Percentiles rank a stretch among this genome's conserved stretches.
Evolutionary conservation across 2,329 filamentous ascomycete species (phyloP).

Genomic region (Fusarium mangiferae): DNA sequence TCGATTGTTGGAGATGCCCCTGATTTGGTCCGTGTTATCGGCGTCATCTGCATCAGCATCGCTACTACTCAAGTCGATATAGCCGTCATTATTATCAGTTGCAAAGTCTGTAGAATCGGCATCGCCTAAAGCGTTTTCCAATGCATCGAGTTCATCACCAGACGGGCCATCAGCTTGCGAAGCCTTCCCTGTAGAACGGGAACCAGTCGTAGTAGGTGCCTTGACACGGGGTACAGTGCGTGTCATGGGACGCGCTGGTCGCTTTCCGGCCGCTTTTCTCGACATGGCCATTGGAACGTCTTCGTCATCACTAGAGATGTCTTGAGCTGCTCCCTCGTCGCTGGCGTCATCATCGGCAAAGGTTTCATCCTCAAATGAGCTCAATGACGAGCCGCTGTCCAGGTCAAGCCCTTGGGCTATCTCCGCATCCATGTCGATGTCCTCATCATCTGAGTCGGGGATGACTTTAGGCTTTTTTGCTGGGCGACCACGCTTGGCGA

Average conservation of each 20-base stretch:
- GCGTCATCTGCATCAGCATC: slow-evolving; percentile 33
- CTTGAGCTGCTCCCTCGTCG: slow-evolving; percentile 24
- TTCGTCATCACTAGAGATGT: slow-evolving; percentile 45
- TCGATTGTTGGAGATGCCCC: slow-evolving; percentile 41
- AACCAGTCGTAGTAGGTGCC: neutral
- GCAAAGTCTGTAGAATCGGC: neutral
- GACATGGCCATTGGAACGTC: slow-evolving; percentile 37
- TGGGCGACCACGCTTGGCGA: slow-evolving; percentile 31
- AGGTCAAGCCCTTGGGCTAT: slow-evolving; percentile 40
- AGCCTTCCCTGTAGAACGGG: neutral
- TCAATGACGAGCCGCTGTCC: slow-evolving; percentile 14
- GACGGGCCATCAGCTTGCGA: neutral
- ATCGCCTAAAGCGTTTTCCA: neutral
- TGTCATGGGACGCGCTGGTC: neutral
- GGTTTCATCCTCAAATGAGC: slow-evolving; percentile 25
- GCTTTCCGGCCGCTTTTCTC: slow-evolving; percentile 15
- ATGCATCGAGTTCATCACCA: slow-evolving; percentile 6
- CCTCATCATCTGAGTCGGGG: slow-evolving; percentile 46
- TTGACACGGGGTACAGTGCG: neutral
- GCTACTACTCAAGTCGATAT: slow-evolving; percentile 22
- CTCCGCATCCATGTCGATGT: slow-evolving; percentile 48
- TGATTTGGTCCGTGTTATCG: slow-evolving; percentile 5
- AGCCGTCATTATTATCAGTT: neutral
- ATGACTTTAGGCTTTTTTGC: slow-evolving; percentile 47
- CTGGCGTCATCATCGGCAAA: slow-evolving; percentile 33